A percentile compares a stretch with the other conserved stretches of the same genome.
These are phyloP conservation scores for Ramaria sp. DNA, from an alignment of 768 basidiomycete genomes.

Conservation along the genomic window DNA sequence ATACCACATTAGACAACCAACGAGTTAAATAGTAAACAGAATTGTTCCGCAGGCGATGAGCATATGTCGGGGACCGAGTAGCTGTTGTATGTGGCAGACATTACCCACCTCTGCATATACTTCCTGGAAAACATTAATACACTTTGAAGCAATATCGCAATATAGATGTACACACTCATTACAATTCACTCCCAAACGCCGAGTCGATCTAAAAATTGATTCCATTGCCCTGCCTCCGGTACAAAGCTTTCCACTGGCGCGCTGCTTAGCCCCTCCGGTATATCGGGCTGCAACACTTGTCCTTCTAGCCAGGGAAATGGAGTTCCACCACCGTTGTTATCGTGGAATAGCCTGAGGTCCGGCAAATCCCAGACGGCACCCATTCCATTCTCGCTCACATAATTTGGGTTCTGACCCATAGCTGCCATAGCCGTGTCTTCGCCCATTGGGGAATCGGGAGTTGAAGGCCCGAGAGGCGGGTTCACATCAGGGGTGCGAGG, in stretches of 20 bases:
- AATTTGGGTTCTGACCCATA: background rate
- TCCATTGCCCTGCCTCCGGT: background rate
- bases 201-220: background rate
- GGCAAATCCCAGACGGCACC: background rate
- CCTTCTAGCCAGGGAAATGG: background rate
- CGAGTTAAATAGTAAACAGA: too few species aligned
- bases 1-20: too few species aligned
- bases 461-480: background rate
- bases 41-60: too few species aligned
- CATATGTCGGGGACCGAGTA: too few species aligned
- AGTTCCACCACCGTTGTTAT: background rate
- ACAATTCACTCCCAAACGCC: background rate
- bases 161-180: too few species aligned
- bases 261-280: background rate
- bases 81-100: too few species aligned
- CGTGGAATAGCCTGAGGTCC: background rate
- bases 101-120: too few species aligned
- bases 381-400: background rate
- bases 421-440: background rate
- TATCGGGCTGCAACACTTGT: background rate
- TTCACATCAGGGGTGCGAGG: too few species aligned
- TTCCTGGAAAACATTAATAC: too few species aligned
- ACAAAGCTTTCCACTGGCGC: background rate
- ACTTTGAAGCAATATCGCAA: too few species aligned
- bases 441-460: background rate